Evolutionary conservation across 2,329 filamentous ascomycete genomes (phyloP), one percentile per base, ranked within the genome.

Genomic region (Ophiostoma sp.): DNA sequence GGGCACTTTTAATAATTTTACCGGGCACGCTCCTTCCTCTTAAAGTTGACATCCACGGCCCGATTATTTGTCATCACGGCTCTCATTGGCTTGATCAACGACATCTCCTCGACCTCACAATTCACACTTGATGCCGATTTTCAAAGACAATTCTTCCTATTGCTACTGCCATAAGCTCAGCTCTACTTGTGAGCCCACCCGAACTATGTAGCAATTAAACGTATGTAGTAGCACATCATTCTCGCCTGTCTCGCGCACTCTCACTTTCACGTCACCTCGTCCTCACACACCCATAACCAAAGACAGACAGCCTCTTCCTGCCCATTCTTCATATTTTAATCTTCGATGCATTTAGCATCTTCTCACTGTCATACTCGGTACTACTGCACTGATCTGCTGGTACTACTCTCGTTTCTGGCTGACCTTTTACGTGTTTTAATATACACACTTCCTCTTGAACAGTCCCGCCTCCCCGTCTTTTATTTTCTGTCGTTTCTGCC

Each of bases 211-310:
- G 23, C 60, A 71, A 66, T 60, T 20, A 68, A 71, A 67, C 8
- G 57, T 66, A 41, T 44, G 57, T 66, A 41, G 60, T 71, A 35
- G 65, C 67, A 71, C 57, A 71, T 23, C 20, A 67, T 33, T 33
- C 20, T 71, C 67, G 67, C 62, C 60, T 67, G 67, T 54, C 67
- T 65, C 67, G 65, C 33, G 36, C 35, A 23, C 54, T 15, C 66
- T 27, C 54, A 66, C 48, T 48, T 54, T 66, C 69, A 52, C 67
- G 67, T 67, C 67, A 67, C 62, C 67, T 69, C 31, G 39, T 36
- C 6, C 35, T 68, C 48, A 52, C 67, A 20, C 23, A 36, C 35
- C 36, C 41, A 27, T 17, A n/a, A 33, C 60, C 31, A 31, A 3
- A 35, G 13, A 39, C 13, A 41, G 20, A 17, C 10, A n/a, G 31